These are phyloP conservation scores for Bacidia rubella DNA, from an alignment of 495 filamentous ascomycete genomes.

Conservation along the genomic window DNA sequence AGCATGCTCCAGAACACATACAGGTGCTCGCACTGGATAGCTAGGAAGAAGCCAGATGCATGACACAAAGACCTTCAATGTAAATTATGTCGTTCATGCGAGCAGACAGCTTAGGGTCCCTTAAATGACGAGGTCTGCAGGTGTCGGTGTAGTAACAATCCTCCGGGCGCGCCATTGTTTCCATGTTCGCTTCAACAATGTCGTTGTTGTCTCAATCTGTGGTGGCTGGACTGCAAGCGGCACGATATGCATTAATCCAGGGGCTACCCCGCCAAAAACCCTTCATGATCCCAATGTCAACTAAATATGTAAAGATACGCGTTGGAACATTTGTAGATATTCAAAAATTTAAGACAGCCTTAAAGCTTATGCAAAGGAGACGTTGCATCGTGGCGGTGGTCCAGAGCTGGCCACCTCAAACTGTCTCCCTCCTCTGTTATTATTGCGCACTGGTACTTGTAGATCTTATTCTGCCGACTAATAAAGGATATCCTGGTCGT, in stretches of 20 bases:
- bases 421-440: background rate
- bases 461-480: background rate
- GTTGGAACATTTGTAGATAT: too few species aligned
- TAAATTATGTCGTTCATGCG: too few species aligned
- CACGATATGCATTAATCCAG: background rate
- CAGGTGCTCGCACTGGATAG: conserved; percentile 67
- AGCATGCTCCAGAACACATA: conserved; percentile 83
- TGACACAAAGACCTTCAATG: background rate
- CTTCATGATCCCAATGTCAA: background rate
- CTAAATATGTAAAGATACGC: too few species aligned
- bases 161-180: background rate
- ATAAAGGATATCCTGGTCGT: background rate
- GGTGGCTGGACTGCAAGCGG: background rate
- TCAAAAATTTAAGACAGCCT: too few species aligned
- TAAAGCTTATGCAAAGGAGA: background rate
- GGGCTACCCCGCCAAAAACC: background rate
- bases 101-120: too few species aligned
- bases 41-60: conserved; percentile 42
- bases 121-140: too few species aligned
- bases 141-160: too few species aligned
- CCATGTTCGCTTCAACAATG: background rate
- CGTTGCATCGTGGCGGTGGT: background rate
- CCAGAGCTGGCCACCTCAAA: too few species aligned
- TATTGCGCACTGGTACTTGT: background rate
- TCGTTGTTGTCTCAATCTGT: background rate